Conservation (phyloP, 2,329 filamentous ascomycete species). For the Fusarium liriodendri region DNA sequence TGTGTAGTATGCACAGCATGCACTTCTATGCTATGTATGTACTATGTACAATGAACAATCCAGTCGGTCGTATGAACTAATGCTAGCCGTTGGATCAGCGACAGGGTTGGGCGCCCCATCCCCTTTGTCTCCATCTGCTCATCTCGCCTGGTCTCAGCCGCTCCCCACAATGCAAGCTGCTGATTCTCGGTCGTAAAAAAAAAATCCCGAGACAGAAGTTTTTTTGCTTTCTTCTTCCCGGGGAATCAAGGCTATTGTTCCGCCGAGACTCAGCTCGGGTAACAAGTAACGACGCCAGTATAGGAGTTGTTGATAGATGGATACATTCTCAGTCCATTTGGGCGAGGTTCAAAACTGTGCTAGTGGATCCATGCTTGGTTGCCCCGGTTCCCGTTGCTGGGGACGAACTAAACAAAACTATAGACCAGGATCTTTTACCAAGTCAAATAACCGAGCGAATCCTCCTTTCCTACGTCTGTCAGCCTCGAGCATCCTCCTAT, state of each 20-base stretch:
- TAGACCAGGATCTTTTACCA: background rate
- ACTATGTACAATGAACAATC: background rate
- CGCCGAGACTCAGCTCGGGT: background rate
- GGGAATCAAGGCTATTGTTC: background rate
- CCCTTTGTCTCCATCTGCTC: conserved; percentile 9
- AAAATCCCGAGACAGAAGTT: conserved; percentile 7
- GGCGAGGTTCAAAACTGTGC: background rate
- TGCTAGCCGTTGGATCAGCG: conserved; percentile 6
- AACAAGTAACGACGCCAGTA: background rate
- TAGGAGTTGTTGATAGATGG: background rate
- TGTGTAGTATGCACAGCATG: background rate
- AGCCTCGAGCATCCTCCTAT: conserved; percentile 10
- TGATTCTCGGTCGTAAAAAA: background rate
- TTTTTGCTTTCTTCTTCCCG: background rate
- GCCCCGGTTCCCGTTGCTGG: conserved; percentile 22
- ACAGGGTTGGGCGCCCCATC: background rate
- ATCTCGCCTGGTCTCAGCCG: conserved; percentile 18
- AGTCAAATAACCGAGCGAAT: conserved; percentile 10
- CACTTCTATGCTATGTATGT: background rate
- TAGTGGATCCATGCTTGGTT: conserved; percentile 14
- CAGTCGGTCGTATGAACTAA: background rate
- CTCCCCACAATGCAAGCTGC: conserved; percentile 8
- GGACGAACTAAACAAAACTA: conserved; percentile 2
- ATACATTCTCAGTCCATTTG: background rate
- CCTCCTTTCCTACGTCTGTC: background rate